Base-by-base conservation (phyloP, 1,284 basidiomycete species). In the Sporisorium iseilematis-ciliati region DNA sequence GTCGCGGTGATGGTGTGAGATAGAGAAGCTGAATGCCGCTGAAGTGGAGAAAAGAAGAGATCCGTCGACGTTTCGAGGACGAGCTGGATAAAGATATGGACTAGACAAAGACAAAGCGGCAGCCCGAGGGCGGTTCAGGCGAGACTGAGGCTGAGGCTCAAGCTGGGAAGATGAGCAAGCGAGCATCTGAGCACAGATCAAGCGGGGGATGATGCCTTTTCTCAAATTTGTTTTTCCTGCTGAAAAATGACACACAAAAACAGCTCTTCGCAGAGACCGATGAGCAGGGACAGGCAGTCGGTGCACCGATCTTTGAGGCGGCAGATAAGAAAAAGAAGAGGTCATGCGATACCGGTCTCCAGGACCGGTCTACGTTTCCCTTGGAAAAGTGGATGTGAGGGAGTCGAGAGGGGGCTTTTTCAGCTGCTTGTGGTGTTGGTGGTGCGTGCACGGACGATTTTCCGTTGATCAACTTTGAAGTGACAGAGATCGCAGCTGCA, bases 381-480 rank as follows among this genome's bases (percentile, higher is more conserved):
- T 2, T 2, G 11, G 33, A 33, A 33, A 33, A 33, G 33, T 33
- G 33, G 33, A 33, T 33, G 33, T 33, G 33, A 50, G 7, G 3
- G 23, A 54, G 52, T 25, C 23, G 40, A n/a, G 20, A 25, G 29
- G 40, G 29, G 40, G 29, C 16, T 16, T 48, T 65, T 60, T 55
- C 57, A 66, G 56, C 62, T 41, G 42, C 56, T 58, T 65, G 55
- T 65, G 35, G n/a, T n/a, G n/a, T n/a, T 41, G n/a, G 38, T 38
- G 49, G 26, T 49, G 26, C n/a, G 56, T 57, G 62, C 62, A 70
- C 68, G 62, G 58, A 58, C 68, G 53, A 25, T 43, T 50, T 41
- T 50, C 14, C n/a, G 12, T 48, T 31, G 42, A 57, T 48, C 25
- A 41, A 8, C 26, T n/a, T n/a, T n/a, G n/a, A n/a, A n/a, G n/a